Conservation (phyloP, 1,284 basidiomycete species). For the Ceratobasidium sp. region DNA sequence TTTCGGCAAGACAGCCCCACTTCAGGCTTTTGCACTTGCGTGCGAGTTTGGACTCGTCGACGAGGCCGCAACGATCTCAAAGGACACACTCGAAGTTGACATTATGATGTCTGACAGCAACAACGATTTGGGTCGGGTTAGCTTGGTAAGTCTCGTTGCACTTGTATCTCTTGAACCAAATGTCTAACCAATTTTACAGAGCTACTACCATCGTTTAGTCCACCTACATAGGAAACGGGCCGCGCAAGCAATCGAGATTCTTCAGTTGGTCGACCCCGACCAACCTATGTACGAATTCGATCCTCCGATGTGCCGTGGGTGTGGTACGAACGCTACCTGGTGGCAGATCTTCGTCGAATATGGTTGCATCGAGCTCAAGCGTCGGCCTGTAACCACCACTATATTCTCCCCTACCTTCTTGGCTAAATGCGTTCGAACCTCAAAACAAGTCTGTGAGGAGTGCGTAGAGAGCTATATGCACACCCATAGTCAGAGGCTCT, state of each 20-base stretch:
- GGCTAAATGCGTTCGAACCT: constrained; percentile 42
- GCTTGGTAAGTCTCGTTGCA: constrained; percentile 15
- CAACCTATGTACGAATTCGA: constrained; percentile 40
- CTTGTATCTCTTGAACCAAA: not conserved
- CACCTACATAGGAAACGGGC: constrained; percentile 43
- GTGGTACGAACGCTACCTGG: constrained; percentile 45
- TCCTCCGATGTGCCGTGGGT: constrained; percentile 35
- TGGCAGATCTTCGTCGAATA: constrained; percentile 46
- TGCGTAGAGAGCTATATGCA: constrained; percentile 43
- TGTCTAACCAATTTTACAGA: not conserved
- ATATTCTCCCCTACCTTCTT: constrained; percentile 46
- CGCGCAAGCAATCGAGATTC: constrained; percentile 29
- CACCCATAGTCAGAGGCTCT: constrained; percentile 35
- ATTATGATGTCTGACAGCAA: constrained; percentile 41
- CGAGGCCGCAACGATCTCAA: constrained; percentile 40
- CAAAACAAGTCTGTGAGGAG: constrained; percentile 27
- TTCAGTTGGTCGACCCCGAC: constrained; percentile 23
- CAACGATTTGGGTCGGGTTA: constrained; percentile 40
- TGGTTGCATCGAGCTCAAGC: constrained; percentile 31
- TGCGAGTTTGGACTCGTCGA: constrained; percentile 43
- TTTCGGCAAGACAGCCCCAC: constrained; percentile 40
- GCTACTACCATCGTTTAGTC: constrained; percentile 43
- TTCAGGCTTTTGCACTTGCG: constrained; percentile 44
- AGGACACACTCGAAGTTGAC: constrained; percentile 44
- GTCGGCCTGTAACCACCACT: constrained; percentile 26